Evolutionary conservation across 2,329 filamentous ascomycete species (phyloP), one percentile per base, ranked within the genome.

Genomic region (Fusarium tanahbumbuense): DNA sequence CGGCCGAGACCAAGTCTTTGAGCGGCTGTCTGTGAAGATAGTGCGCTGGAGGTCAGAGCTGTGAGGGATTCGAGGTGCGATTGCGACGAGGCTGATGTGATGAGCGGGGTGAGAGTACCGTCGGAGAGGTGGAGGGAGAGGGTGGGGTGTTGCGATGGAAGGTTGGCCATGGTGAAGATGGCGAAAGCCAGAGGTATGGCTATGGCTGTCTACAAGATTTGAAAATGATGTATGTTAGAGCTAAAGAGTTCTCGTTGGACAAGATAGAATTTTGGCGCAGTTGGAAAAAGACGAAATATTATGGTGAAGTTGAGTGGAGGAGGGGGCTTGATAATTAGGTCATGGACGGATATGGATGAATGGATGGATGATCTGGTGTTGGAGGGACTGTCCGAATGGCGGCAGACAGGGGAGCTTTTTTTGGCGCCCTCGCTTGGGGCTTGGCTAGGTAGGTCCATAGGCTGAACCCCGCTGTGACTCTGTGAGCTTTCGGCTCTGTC

Each of bases 121-220:
- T 89, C 88, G 70, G 86, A 83, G 63, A 90, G 84, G 81, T 88
- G 86, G 66, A 88, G 81, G 70, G 84, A 81, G 56, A 88, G 82
- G 62, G 80, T 77, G 37, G 86, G 85, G 77, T 86, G 82, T 71
- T 86, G 82, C 12, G 81, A 80, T 52, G 85, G 84, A 52, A 81
- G 78, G 67, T 73, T 76, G 45, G 79, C 73, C 80, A 81, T 81
- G 72, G 66, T 74, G 75, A 64, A 57, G 55, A 54, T 53, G 56
- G 42, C 44, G 37, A 56, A 44, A 22, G 70, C 63, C 59, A 49
- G 60, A 46, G 22, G 18, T 37, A 53, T 22, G 34, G 13, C 49
- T 53, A 27, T 64, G 34, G 41, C 34, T 41, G 42, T 60, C 41
- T 44, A 16, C 27, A 25, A 44, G 15, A 48, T 23, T 55, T 16